A percentile compares a stretch with the other conserved stretches of the same genome.
Evolutionary conservation across 1,284 basidiomycete species (phyloP).

Genomic region (Leccinum solheimii): DNA sequence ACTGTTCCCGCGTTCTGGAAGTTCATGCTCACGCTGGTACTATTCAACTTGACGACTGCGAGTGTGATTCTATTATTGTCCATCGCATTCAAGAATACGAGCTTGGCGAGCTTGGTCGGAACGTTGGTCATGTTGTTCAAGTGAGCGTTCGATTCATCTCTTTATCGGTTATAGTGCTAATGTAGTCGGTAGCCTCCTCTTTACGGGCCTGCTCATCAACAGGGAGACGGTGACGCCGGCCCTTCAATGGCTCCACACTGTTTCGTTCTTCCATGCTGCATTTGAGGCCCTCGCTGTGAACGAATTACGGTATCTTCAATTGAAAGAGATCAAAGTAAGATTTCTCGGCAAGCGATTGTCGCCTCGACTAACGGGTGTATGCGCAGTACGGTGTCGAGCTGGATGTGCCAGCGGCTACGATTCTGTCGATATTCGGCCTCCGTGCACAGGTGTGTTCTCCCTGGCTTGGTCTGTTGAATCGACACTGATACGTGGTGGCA

Average conservation of each 20-base stretch:
- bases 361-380: slow-evolving; percentile 13
- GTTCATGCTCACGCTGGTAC: slow-evolving; percentile 90
- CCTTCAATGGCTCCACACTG: slow-evolving; percentile 84
- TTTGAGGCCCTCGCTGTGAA: slow-evolving; percentile 96
- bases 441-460: slow-evolving; percentile 62
- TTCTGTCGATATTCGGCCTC: slow-evolving; percentile 87
- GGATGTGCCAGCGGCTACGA: slow-evolving; percentile 92
- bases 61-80: slow-evolving; percentile 89
- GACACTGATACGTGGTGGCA: slow-evolving; percentile 13
- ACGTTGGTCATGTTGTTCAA: slow-evolving; percentile 97
- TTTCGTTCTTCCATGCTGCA: slow-evolving; percentile 98
- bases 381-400: slow-evolving; percentile 87
- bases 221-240: slow-evolving; percentile 76
- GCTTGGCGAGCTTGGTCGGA: slow-evolving; percentile 91
- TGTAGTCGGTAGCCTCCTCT: slow-evolving; percentile 70
- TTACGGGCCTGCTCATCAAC: slow-evolving; percentile 95
- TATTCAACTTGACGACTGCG: slow-evolving; percentile 95
- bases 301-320: slow-evolving; percentile 89
- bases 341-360: neutral
- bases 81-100: slow-evolving; percentile 81
- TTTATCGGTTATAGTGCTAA: slow-evolving; percentile 1
- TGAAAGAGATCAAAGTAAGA: slow-evolving; percentile 84
- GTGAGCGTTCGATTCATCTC: slow-evolving; percentile 50
- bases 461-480: neutral
- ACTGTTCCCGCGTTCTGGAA: slow-evolving; percentile 93